Evolutionary conservation across 495 filamentous ascomycete species (phyloP), one percentile per base, ranked within the genome.

Genomic region (Neurospora sp.): DNA sequence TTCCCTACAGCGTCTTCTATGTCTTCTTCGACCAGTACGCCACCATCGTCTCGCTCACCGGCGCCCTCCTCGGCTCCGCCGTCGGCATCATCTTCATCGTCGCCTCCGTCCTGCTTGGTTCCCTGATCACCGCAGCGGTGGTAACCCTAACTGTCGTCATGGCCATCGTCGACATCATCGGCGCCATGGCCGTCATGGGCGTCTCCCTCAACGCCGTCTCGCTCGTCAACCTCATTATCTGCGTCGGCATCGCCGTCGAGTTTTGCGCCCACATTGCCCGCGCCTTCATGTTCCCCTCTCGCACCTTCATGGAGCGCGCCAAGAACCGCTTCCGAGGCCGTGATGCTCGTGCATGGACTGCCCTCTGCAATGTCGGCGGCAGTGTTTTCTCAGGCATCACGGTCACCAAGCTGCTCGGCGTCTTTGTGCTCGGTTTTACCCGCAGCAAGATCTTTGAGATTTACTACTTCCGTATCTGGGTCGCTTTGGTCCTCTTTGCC

Each of bases 1-100:
- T 98, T 86, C 94, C 96, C 0, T 99, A 99, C 80, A 93, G 91
- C 53, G 91, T 98, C 75, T 94, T 96, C 79, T 99, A 99, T 83
- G 94, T 99, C 76, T 99, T 98, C 87, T 98, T 99, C 79, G 95
- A 99, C 82, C 96, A 98, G 79, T 99, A 99, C 80, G 86, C 92
- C 2, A 87, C 88, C 72, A 98, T 99, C 74, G 89, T 96, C 40
- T 85, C 82, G 37, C 87, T 98, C 5, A 93, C 96, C 0, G 89
- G 87, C 6, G 87, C 91, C 1, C 87, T 99, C 8, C 86, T 99
- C 71, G 90, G 93, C 42, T 91, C 91, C 6, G 96, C 93, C 0
- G 84, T 97, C 27, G 92, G 85, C 37, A 91, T 94, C 74, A 95
- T 98, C 74, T 90, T 97, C 72, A 72, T 91, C 39, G 85, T 98